Percentiles rank a stretch among this genome's conserved stretches.
phyloP scores from a whole-genome alignment of 2,329 filamentous ascomycete species.

The Trichoderma koningii region DNA sequence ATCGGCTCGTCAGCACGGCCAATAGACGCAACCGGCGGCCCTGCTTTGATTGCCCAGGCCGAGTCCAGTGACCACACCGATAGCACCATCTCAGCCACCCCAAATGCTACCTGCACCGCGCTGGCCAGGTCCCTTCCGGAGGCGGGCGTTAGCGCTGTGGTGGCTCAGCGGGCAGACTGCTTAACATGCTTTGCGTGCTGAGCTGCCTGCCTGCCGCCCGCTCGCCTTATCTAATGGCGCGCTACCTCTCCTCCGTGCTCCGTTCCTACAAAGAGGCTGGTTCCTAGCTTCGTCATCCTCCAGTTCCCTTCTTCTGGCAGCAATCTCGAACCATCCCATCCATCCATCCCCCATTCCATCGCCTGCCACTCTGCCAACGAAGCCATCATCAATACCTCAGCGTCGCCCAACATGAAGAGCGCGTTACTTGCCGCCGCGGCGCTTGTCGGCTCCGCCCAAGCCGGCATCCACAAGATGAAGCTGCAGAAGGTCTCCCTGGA shows the following conservation, averaged over 20 bases:
- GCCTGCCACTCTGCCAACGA: too few species aligned
- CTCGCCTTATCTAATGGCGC: constrained; percentile 18
- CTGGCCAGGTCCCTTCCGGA: background rate
- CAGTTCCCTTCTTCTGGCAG: background rate
- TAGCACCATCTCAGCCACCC: constrained; percentile 9
- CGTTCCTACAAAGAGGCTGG: constrained; percentile 3
- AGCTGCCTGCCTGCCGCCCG: constrained; percentile 10
- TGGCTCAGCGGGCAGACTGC: background rate
- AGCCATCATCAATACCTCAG: constrained; percentile 12
- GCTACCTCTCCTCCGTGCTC: background rate
- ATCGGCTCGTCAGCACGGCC: constrained; percentile 27
- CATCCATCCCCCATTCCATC: background rate
- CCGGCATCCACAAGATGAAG: constrained; percentile 92
- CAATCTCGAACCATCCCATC: constrained; percentile 2
- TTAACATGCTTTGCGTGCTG: background rate
- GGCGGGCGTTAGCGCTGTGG: background rate
- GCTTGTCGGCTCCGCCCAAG: constrained; percentile 80
- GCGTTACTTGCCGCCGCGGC: constrained; percentile 75
- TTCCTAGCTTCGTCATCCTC: constrained; percentile 17
- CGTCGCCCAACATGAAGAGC: constrained; percentile 74
- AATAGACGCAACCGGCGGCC: constrained; percentile 11
- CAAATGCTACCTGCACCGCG: constrained; percentile 9
- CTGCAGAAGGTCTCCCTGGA: constrained; percentile 92
- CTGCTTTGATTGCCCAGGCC: constrained; percentile 9
- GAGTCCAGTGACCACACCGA: constrained; percentile 23